These are phyloP conservation scores for Phytophthora gonapodyides DNA, from an alignment of 352 stramenopile genomes.

Conservation along the genomic window DNA sequence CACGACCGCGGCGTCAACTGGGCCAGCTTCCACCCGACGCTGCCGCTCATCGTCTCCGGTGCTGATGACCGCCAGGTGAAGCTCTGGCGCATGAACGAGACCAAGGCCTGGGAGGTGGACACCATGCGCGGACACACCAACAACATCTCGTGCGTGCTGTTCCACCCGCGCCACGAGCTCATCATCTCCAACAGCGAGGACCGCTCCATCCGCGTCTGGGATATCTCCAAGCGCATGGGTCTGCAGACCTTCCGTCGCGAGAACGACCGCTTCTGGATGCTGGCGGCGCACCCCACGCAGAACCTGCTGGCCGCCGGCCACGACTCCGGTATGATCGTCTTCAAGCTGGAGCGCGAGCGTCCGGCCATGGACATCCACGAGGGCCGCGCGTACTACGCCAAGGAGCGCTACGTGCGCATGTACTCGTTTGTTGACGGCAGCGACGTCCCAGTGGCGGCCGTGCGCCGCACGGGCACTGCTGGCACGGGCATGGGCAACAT, in stretches of 20 bases:
- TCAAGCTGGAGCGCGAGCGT: slow-evolving; percentile 98
- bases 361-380: slow-evolving; percentile 92
- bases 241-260: slow-evolving; percentile 99
- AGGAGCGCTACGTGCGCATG: slow-evolving; percentile 97
- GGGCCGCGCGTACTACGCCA: slow-evolving; percentile 95
- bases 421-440: slow-evolving; percentile 93
- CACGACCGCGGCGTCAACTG: slow-evolving; percentile 99
- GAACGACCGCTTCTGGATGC: slow-evolving; percentile 99
- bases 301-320: slow-evolving; percentile 99
- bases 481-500: slow-evolving; percentile 92
- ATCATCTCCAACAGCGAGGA: slow-evolving; percentile 99
- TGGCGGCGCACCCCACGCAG: slow-evolving; percentile 94
- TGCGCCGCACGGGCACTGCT: slow-evolving; percentile 66
- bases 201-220: slow-evolving; percentile 98
- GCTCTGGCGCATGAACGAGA: slow-evolving; percentile 99
- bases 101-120: slow-evolving; percentile 99
- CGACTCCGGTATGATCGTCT: slow-evolving; percentile 99
- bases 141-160: slow-evolving; percentile 99
- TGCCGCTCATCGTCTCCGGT: slow-evolving; percentile 98
- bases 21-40: slow-evolving; percentile 98
- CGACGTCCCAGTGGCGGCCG: slow-evolving; percentile 74
- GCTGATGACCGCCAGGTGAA: slow-evolving; percentile 99
- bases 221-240: slow-evolving; percentile 98
- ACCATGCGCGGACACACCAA: slow-evolving; percentile 99
- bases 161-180: slow-evolving; percentile 99